phyloP scores from a whole-genome alignment of 2,329 filamentous ascomycete genomes.

The Fusarium sublunatum region DNA sequence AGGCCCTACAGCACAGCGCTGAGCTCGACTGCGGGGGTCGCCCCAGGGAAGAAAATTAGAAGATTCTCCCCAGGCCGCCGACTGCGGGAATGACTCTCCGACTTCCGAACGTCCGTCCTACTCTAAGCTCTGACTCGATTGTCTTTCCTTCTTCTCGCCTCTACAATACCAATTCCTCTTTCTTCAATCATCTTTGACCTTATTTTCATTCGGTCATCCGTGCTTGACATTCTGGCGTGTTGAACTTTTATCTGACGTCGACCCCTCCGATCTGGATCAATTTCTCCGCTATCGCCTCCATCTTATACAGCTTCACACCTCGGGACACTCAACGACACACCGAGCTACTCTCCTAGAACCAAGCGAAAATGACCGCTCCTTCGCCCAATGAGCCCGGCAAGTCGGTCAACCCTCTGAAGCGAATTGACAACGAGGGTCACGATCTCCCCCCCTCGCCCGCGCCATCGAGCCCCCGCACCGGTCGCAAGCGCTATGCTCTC shows the following conservation, averaged over 20 bases:
- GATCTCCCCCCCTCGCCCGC: slow-evolving; percentile 91
- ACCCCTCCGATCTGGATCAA: slow-evolving; percentile 3
- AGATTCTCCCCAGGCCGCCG: slow-evolving; percentile 41
- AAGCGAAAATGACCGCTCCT: slow-evolving; percentile 38
- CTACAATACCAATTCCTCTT: slow-evolving; percentile 17
- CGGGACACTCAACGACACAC: slow-evolving; percentile 1
- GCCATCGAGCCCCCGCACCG: slow-evolving; percentile 87
- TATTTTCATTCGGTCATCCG: slow-evolving; percentile 4
- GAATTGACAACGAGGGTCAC: slow-evolving; percentile 84
- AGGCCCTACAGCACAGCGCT: slow-evolving; percentile 17
- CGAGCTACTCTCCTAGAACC: not conserved
- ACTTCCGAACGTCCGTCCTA: slow-evolving; percentile 40
- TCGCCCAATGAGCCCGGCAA: slow-evolving; percentile 48
- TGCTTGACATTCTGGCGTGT: slow-evolving; percentile 1
- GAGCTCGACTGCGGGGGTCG: slow-evolving; percentile 28
- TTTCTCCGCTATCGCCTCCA: slow-evolving; percentile 13
- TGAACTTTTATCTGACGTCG: slow-evolving; percentile 3
- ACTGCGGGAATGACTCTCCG: slow-evolving; percentile 46
- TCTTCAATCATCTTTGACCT: slow-evolving; percentile 13
- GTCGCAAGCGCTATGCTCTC: slow-evolving; percentile 85
- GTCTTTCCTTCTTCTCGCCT: slow-evolving; percentile 14
- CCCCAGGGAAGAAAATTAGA: slow-evolving; percentile 20
- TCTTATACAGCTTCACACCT: slow-evolving; percentile 1
- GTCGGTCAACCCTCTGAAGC: slow-evolving; percentile 58
- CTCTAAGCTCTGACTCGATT: slow-evolving; percentile 28